Evolutionary conservation across 352 stramenopile species (phyloP).

Genomic region (Blastocystis sp.): DNA sequence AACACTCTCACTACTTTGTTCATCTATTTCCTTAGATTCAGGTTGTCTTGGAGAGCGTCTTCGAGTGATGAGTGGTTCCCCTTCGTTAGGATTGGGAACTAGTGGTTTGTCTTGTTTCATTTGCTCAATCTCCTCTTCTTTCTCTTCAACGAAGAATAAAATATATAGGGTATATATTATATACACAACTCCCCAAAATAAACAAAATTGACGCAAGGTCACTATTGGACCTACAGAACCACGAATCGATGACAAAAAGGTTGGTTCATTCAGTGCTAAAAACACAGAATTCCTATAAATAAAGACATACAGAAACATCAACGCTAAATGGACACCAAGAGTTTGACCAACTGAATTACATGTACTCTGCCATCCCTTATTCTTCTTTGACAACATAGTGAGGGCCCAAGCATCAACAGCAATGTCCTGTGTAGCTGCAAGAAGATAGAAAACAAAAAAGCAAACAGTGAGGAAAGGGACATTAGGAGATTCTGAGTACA

Average conservation of each 20-base stretch:
- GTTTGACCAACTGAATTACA: conserved; percentile 85
- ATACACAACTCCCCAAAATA: conserved; percentile 83
- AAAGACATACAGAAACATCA: not conserved
- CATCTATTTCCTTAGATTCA: not conserved
- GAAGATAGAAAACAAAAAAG: conserved; percentile 85
- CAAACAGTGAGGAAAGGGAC: conserved; percentile 81
- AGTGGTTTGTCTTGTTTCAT: not conserved
- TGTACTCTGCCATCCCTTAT: conserved; percentile 81
- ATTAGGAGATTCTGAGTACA: conserved; percentile 75
- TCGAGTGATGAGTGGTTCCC: not conserved
- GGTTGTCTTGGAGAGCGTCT: not conserved
- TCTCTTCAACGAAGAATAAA: conserved; percentile 74
- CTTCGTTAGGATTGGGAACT: not conserved
- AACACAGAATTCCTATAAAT: conserved; percentile 76
- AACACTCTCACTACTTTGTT: no score
- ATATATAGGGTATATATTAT: conserved; percentile 82
- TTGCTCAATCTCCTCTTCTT: conserved; percentile 69
- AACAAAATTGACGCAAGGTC: conserved; percentile 79
- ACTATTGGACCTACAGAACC: conserved; percentile 74
- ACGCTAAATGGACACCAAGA: conserved; percentile 72
- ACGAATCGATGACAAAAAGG: conserved; percentile 79
- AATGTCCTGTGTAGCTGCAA: conserved; percentile 84
- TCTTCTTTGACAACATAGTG: conserved; percentile 83
- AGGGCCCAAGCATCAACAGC: conserved; percentile 84
- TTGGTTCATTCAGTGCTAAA: conserved; percentile 79